Evolutionary conservation across 2,329 filamentous ascomycete species (phyloP), one percentile per base, ranked within the genome.

Genomic region (Fusarium illudens): DNA sequence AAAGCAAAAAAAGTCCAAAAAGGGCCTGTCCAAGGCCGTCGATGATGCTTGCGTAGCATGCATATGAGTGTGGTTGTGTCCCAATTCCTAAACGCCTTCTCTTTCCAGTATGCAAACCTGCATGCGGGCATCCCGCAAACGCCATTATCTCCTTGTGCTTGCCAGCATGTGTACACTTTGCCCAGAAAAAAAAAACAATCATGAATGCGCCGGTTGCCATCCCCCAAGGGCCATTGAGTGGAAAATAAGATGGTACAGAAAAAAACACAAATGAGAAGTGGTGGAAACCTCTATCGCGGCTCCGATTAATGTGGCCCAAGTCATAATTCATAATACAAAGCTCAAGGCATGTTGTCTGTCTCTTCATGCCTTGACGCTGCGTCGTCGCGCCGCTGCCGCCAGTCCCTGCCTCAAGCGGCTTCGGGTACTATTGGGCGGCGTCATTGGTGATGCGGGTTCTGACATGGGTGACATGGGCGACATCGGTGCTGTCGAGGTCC

Each of bases 301-400:
- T 54, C 66, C 54, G 54, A 48, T 64, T 51, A 59, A 50, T 54
- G 48, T 60, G 51, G 62, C 71, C 65, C 65, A 60, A 8, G 67
- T 73, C 67, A 62, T 75, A 57, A 72, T 58, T 67, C 64, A 53
- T 74, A 49, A 52, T 67, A 64, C 59, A 71, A 58, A 49, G 58
- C 32, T 17, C 42, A 57, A 62, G 57, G 55, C 57, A 48, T 52
- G 59, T 51, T 39, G n/a, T 32, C 42, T 39, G n/a, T 32, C 42
- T 56, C 66, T 62, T 71, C 61, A 79, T 60, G 76, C 67, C 67
- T 74, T 81, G 70, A 83, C 75, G 72, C 81, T 83, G 71, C 79
- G 77, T 60, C 81, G 77, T 58, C 79, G 77, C 57, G 75, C 58
- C 27, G 72, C 72, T 27, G 72, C 70, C 42, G 68, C 64, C 56